phyloP scores from a whole-genome alignment of 1,139 yeast genomes.

The Kodamaea plutei region DNA sequence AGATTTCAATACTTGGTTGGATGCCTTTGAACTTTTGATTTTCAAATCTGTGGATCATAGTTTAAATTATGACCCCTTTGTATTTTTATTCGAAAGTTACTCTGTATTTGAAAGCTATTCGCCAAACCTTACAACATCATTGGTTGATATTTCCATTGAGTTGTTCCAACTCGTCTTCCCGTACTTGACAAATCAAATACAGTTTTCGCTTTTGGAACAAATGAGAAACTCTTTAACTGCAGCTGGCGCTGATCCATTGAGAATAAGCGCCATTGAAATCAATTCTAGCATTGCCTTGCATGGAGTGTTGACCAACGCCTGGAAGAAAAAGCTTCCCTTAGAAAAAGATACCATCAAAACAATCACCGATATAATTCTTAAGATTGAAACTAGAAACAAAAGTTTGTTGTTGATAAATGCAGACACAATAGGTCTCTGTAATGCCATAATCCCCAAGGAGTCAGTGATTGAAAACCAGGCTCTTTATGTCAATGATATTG shows the following conservation, averaged over 20 bases:
- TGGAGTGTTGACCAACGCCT: slow-evolving; percentile 43
- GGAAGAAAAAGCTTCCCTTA: slow-evolving; percentile 23
- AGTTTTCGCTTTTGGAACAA: slow-evolving; percentile 79
- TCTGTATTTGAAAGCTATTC: slow-evolving; percentile 25
- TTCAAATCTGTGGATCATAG: slow-evolving; percentile 25
- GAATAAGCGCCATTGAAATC: slow-evolving; percentile 50
- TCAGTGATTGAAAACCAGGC: slow-evolving; percentile 46
- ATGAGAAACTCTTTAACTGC: slow-evolving; percentile 51
- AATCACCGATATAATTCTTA: slow-evolving; percentile 55
- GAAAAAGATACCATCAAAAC: slow-evolving; percentile 47
- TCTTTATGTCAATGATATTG: slow-evolving; percentile 56
- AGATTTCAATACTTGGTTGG: slow-evolving; percentile 26
- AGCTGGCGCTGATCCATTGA: slow-evolving; percentile 25
- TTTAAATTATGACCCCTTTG: slow-evolving; percentile 34
- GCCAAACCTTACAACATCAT: slow-evolving; percentile 43
- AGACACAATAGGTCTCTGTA: slow-evolving; percentile 60
- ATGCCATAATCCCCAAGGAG: slow-evolving; percentile 38
- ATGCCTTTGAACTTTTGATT: slow-evolving; percentile 25
- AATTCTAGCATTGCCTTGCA: slow-evolving; percentile 65
- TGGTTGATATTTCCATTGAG: slow-evolving; percentile 75
- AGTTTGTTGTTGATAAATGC: slow-evolving; percentile 52
- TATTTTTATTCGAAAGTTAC: slow-evolving; percentile 25
- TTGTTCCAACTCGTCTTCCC: slow-evolving; percentile 72
- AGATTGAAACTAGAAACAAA: slow-evolving; percentile 36
- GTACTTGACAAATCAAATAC: slow-evolving; percentile 71